Evolutionary conservation across 768 basidiomycete genomes (phyloP), one percentile per base, ranked within the genome.

Genomic region (Mycena haematopus): DNA sequence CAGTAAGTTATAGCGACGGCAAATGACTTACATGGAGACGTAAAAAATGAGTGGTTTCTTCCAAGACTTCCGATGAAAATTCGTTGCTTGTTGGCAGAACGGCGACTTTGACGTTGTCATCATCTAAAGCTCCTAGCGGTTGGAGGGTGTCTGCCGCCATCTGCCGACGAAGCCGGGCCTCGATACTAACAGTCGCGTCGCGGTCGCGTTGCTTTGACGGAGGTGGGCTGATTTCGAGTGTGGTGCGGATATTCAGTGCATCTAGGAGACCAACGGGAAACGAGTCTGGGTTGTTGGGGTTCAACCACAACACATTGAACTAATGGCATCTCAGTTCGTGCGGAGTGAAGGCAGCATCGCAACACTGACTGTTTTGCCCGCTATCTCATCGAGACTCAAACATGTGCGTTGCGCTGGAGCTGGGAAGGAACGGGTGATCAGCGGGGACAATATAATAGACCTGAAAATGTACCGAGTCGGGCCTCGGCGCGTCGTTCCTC

Each of bases 241-340:
- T 71, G 42, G 78, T 77, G 40, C 84, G 79, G 22, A 80, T 67
- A 36, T 73, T 69, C 51, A 93, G 70, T 2, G 83, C 84, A 24
- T 90, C 86, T 58, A 86, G 72, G 44, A 95, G 76, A 8, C 84
- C 87, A 24, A 78, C 72, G 17, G 93, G 92, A 70, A 93, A 87
- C 31, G 90, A 78, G 40, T 88, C 84, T 8, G 77, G 74, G 69
- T 87, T 81, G 57, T 80, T 78, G 2, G 91, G 87, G 70, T 93
- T 85, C 56, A 95, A 79, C 86, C 89, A 92, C 27, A 93, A 78
- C 33, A 90, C 84, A 69, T 94, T 93, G 75, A 93, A 93, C 93
- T 95, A 40, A 1, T 13, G 14, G 14, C 7, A 19, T 24, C 21
- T 46, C 10, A 63, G 51, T 46, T 44, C 9, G 19, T 29, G 38